These are phyloP conservation scores for Diaporthe batatas DNA, from an alignment of 2,329 filamentous ascomycete species.

Conservation along the genomic window DNA sequence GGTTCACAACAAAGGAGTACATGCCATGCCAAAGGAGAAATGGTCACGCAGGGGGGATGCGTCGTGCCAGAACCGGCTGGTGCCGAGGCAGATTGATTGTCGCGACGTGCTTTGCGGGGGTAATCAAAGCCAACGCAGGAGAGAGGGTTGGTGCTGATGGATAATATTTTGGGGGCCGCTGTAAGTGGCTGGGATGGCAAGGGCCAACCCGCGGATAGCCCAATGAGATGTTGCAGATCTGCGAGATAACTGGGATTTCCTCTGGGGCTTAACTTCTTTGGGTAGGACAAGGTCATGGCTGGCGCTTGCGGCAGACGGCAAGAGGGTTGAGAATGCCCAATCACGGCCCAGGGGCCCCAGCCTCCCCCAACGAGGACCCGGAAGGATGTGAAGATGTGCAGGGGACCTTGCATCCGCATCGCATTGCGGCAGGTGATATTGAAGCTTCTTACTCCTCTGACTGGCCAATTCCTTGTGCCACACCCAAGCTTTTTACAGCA, in stretches of 20 bases:
- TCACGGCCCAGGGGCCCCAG: conserved; percentile 2
- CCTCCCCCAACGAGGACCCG: not conserved
- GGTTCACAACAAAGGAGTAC: not conserved
- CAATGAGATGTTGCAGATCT: conserved; percentile 29
- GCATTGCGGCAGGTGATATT: conserved; percentile 40
- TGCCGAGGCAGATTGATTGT: not conserved
- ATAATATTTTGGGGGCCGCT: not conserved
- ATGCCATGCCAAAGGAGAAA: not conserved
- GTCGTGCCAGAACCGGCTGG: conserved; percentile 24
- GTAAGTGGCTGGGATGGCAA: conserved; percentile 24
- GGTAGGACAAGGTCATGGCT: conserved; percentile 32
- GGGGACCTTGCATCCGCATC: conserved; percentile 44
- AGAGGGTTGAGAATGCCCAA: conserved; percentile 30
- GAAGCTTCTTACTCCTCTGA: conserved; percentile 30
- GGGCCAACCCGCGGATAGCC: not conserved
- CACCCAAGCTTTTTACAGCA: conserved; percentile 3
- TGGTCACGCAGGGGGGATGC: not conserved
- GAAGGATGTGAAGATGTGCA: conserved; percentile 43
- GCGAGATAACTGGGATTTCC: conserved; percentile 9
- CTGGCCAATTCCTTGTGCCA: conserved; percentile 40
- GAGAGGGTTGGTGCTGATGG: not conserved
- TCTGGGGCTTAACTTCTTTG: conserved; percentile 27
- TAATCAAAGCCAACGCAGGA: not conserved
- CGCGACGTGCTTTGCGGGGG: not conserved
- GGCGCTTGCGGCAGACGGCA: conserved; percentile 41